phyloP scores from a whole-genome alignment of 2,329 filamentous ascomycete species.

The Botryosphaeria agaves region DNA sequence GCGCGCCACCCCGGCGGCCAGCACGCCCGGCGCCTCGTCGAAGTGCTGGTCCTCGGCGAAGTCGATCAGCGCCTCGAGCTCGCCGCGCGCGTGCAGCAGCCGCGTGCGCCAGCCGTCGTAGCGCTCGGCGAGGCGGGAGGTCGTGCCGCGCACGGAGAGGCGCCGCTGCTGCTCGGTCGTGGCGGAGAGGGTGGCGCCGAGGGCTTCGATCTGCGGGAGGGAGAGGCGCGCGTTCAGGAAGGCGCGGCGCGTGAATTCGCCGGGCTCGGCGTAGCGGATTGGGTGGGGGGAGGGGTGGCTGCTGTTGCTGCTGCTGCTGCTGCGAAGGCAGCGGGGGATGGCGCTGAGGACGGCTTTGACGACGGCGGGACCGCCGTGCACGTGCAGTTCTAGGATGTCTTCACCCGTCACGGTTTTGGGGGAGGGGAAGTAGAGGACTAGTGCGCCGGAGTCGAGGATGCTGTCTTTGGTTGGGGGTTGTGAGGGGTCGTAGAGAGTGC shows the following conservation, averaged over 20 bases:
- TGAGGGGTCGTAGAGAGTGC: slow-evolving; percentile 50
- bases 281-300: slow-evolving; percentile 5
- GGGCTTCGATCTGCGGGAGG: slow-evolving; percentile 60
- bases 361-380: slow-evolving; percentile 84
- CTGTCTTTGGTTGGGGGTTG: slow-evolving; percentile 20
- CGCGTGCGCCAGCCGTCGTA: slow-evolving; percentile 73
- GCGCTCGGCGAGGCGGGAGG: slow-evolving; percentile 46
- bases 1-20: slow-evolving; percentile 50
- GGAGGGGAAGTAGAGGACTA: slow-evolving; percentile 67
- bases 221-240: slow-evolving; percentile 78
- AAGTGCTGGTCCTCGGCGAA: slow-evolving; percentile 97
- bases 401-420: slow-evolving; percentile 82
- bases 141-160: slow-evolving; percentile 64
- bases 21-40: slow-evolving; percentile 61
- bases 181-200: slow-evolving; percentile 42
- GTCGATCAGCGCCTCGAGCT: slow-evolving; percentile 90
- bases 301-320: slow-evolving; percentile 1
- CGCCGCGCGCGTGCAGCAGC: slow-evolving; percentile 66
- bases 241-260: slow-evolving; percentile 85
- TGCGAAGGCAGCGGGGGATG: slow-evolving; percentile 38
- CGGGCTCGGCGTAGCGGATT: slow-evolving; percentile 81
- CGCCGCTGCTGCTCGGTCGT: slow-evolving; percentile 86
- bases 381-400: slow-evolving; percentile 78
- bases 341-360: slow-evolving; percentile 72
- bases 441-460: slow-evolving; percentile 56